These are phyloP conservation scores for Barnettozyma californica DNA, from an alignment of 805 yeast species.

Conservation along the genomic window DNA sequence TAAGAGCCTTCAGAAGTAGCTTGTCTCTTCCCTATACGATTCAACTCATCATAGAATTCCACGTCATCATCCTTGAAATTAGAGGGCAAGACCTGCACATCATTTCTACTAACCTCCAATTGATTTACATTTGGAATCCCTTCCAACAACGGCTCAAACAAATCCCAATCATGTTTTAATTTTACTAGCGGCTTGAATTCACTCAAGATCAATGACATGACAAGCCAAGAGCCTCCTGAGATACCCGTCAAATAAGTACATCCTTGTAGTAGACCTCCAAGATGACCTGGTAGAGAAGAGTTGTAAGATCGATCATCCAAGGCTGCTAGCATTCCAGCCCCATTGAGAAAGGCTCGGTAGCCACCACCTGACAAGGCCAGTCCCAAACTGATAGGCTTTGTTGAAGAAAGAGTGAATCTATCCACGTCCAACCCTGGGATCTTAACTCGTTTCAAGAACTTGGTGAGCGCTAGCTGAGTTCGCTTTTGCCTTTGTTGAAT, in stretches of 20 bases:
- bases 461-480: conserved; percentile 27
- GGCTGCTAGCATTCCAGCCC: conserved; percentile 81
- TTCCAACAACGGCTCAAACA: conserved; percentile 43
- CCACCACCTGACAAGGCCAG: conserved; percentile 82
- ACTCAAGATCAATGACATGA: conserved; percentile 34
- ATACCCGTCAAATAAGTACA: conserved; percentile 70
- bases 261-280: conserved; percentile 72
- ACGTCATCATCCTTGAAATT: conserved; percentile 18
- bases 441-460: conserved; percentile 27
- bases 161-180: conserved; percentile 35
- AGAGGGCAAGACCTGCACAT: conserved; percentile 23
- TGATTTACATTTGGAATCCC: conserved; percentile 54
- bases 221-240: conserved; percentile 82
- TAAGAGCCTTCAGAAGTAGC: conserved; percentile 1
- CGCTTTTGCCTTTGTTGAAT: conserved; percentile 26
- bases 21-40: conserved; percentile 11
- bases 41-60: conserved; percentile 22
- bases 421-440: conserved; percentile 32
- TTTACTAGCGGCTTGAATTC: conserved; percentile 35
- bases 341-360: conserved; percentile 79
- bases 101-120: conserved; percentile 26
- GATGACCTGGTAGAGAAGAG: conserved; percentile 44
- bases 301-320: conserved; percentile 65
- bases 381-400: conserved; percentile 40
- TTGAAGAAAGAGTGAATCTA: conserved; percentile 18